Percentiles rank a stretch among this genome's conserved stretches.
phyloP scores from a whole-genome alignment of 495 filamentous ascomycete genomes.

The Symbiotaphrina buchneri region DNA sequence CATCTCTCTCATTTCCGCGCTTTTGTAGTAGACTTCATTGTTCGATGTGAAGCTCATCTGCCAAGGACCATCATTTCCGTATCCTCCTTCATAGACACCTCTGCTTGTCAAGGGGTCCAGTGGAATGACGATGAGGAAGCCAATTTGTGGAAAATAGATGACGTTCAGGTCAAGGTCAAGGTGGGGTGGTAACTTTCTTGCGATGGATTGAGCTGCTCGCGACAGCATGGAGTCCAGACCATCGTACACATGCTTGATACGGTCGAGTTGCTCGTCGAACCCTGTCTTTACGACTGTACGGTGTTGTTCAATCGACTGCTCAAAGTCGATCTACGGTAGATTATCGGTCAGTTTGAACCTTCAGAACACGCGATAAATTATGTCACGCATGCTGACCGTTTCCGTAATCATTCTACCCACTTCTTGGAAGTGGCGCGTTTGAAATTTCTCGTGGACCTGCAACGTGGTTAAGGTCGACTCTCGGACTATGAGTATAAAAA shows the following conservation, averaged over 20 bases:
- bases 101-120: conserved; percentile 35
- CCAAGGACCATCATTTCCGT: conserved; percentile 27
- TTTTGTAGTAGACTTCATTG: conserved; percentile 68
- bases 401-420: conserved; percentile 50
- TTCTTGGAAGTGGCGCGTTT: conserved; percentile 24
- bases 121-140: conserved; percentile 63
- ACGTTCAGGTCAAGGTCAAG: conserved; percentile 45
- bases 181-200: conserved; percentile 33
- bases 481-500: too few relatives aligned
- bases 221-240: conserved; percentile 54
- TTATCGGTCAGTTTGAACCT: background rate
- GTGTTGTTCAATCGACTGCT: conserved; percentile 48
- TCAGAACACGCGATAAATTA: background rate
- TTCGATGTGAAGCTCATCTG: conserved; percentile 56
- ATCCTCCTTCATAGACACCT: conserved; percentile 32
- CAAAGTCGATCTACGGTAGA: conserved; percentile 45
- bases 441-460: conserved; percentile 18
- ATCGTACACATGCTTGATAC: conserved; percentile 53
- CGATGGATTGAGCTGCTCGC: conserved; percentile 35
- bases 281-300: conserved; percentile 52
- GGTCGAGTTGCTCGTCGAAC: conserved; percentile 55
- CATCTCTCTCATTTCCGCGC: conserved; percentile 59
- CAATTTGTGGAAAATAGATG: conserved; percentile 77
- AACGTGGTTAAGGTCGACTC: background rate
- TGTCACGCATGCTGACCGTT: conserved; percentile 19